Evolutionary conservation across 352 stramenopile genomes (phyloP).

Genomic region (Globisporangium nodosum): DNA sequence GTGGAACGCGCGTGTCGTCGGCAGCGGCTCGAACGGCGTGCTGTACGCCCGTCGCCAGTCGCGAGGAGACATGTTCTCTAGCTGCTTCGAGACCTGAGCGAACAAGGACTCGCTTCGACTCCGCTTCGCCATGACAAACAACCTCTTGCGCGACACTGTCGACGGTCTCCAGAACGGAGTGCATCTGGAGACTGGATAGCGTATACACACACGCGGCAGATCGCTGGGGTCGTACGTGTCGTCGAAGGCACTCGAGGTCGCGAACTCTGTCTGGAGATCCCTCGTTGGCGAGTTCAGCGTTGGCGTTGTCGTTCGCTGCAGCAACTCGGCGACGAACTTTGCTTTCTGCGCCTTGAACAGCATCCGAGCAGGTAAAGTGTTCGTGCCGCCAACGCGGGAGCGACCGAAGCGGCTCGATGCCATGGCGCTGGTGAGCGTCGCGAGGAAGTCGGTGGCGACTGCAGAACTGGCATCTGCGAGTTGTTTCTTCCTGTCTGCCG

Average conservation of each 20-base stretch:
- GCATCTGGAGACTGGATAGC: not conserved
- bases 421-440: constrained; percentile 19
- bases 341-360: constrained; percentile 42
- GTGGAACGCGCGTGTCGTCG: constrained; percentile 31
- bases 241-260: not conserved
- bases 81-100: constrained; percentile 12
- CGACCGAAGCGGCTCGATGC: constrained; percentile 19
- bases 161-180: constrained; percentile 7
- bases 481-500: not conserved
- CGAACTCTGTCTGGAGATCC: not conserved
- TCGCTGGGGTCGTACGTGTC: constrained; percentile 9
- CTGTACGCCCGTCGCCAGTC: constrained; percentile 25
- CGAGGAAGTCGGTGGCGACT: constrained; percentile 9
- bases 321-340: constrained; percentile 22
- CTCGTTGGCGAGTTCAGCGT: constrained; percentile 6
- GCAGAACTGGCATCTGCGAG: not conserved
- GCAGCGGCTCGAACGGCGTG: constrained; percentile 32
- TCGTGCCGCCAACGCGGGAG: constrained; percentile 15
- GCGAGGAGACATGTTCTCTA: constrained; percentile 9
- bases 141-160: too few relatives aligned
- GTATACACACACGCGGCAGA: constrained; percentile 7
- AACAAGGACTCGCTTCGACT: constrained; percentile 9
- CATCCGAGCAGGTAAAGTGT: constrained; percentile 10
- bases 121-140: not conserved
- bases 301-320: constrained; percentile 17